Conservation (phyloP, 352 stramenopile species). For the Globisporangium iwayamae region DNA sequence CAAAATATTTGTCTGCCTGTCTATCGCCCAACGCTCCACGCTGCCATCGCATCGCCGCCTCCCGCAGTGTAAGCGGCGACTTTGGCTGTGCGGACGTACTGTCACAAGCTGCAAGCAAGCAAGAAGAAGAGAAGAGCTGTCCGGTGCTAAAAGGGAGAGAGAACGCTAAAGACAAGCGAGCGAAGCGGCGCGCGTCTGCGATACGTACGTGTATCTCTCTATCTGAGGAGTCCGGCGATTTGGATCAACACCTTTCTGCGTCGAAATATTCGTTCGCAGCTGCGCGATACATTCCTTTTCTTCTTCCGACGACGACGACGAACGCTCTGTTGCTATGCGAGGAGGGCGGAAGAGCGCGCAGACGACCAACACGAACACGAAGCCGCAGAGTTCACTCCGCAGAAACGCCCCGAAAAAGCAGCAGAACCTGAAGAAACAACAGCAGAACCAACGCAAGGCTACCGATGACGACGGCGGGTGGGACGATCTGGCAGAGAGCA, state of each 20-base stretch:
- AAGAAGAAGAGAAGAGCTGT: background rate
- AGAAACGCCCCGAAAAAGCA: constrained; percentile 3
- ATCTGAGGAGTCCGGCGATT: no score
- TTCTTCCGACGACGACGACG: background rate
- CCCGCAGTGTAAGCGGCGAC: background rate
- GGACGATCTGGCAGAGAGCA: constrained; percentile 10
- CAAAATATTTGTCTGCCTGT: background rate
- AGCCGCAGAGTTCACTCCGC: constrained; percentile 1
- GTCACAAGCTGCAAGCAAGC: background rate
- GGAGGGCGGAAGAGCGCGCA: constrained; percentile 1
- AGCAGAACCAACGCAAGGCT: background rate
- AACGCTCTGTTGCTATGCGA: background rate
- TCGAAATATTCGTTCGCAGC: constrained; percentile 6
- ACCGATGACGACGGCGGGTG: constrained; percentile 5
- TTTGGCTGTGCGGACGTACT: constrained; percentile 5
- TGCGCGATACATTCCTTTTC: background rate
- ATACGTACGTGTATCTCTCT: background rate
- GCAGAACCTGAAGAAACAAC: background rate
- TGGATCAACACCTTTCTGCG: background rate
- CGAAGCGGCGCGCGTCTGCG: constrained; percentile 1
- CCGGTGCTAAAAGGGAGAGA: constrained; percentile 5
- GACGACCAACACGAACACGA: background rate
- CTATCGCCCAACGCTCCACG: background rate
- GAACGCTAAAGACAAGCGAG: constrained; percentile 1
- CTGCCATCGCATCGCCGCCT: background rate